Conservation (phyloP, 1,284 basidiomycete species). For the Vanrija sp. region DNA sequence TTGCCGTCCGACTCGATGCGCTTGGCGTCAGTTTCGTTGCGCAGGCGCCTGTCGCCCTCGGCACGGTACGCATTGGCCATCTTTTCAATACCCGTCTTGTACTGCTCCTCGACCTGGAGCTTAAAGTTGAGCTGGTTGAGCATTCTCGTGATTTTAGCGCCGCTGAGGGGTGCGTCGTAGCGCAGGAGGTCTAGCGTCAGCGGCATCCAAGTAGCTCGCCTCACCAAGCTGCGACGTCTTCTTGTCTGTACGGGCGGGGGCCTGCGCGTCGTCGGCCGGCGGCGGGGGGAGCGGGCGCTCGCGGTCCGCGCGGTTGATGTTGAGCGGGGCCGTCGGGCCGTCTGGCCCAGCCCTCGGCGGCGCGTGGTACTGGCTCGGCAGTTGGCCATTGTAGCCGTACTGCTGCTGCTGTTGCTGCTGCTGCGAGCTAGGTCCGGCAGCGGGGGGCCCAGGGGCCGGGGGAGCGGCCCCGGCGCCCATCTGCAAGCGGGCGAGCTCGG, state of each 20-base stretch:
- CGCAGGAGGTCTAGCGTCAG: constrained; percentile 98
- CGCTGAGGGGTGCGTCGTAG: constrained; percentile 93
- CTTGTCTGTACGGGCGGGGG: constrained; percentile 14
- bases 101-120: constrained; percentile 95
- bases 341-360: too few relatives aligned
- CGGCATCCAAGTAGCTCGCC: too few relatives aligned
- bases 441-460: neutral
- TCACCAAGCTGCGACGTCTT: constrained; percentile 47
- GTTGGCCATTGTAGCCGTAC: neutral
- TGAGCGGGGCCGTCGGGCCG: constrained; percentile 3
- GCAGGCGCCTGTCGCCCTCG: constrained; percentile 91
- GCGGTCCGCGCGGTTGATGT: constrained; percentile 4
- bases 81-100: constrained; percentile 97
- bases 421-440: neutral
- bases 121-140: constrained; percentile 99
- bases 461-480: constrained; percentile 7
- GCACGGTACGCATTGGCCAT: constrained; percentile 93
- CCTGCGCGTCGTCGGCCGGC: constrained; percentile 1
- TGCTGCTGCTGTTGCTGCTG: too few relatives aligned
- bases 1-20: constrained; percentile 92
- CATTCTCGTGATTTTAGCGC: constrained; percentile 96
- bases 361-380: neutral
- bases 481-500: constrained; percentile 46
- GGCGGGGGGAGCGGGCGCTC: constrained; percentile 10
- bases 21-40: constrained; percentile 88